Evolutionary conservation across 148 eudicot genomes (phyloP).

Genomic region (Bassia scoparia): DNA sequence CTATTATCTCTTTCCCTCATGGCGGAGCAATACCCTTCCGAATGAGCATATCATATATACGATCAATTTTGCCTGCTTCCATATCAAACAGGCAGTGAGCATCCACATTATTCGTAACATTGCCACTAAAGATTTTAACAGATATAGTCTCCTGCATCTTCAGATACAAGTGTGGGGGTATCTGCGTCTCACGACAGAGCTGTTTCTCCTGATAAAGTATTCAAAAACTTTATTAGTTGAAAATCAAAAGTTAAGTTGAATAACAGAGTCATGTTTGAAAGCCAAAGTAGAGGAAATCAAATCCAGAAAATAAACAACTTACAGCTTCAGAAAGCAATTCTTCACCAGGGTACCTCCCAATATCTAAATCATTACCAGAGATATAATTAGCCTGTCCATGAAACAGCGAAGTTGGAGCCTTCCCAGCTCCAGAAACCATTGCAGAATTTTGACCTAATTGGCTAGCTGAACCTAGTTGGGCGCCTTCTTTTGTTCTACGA

Average conservation of each 20-base stretch:
- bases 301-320: slow-evolving; percentile 28
- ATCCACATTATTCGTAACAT: slow-evolving; percentile 48
- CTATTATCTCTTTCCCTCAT: slow-evolving; percentile 22
- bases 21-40: slow-evolving; percentile 63
- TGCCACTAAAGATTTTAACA: slow-evolving; percentile 51
- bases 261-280: not conserved
- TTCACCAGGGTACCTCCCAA: slow-evolving; percentile 56
- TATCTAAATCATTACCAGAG: slow-evolving; percentile 45
- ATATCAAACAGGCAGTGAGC: slow-evolving; percentile 54
- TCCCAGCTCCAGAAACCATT: slow-evolving; percentile 34
- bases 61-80: slow-evolving; percentile 67
- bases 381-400: slow-evolving; percentile 32
- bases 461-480: no score
- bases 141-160: slow-evolving; percentile 63
- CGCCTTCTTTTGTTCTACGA: no score
- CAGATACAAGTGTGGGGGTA: slow-evolving; percentile 65
- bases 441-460: slow-evolving; percentile 34
- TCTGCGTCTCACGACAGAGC: slow-evolving; percentile 59
- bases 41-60: slow-evolving; percentile 70
- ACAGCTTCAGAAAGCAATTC: slow-evolving; percentile 78
- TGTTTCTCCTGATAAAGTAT: slow-evolving; percentile 54
- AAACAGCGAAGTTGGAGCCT: slow-evolving; percentile 34
- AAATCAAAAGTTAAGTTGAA: not conserved
- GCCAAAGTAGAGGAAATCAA: not conserved
- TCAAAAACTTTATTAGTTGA: not conserved